Percentiles rank a stretch among this genome's conserved stretches.
Evolutionary conservation across 1,139 yeast genomes (phyloP).

Genomic region (Trichomonascaceae sp.): DNA sequence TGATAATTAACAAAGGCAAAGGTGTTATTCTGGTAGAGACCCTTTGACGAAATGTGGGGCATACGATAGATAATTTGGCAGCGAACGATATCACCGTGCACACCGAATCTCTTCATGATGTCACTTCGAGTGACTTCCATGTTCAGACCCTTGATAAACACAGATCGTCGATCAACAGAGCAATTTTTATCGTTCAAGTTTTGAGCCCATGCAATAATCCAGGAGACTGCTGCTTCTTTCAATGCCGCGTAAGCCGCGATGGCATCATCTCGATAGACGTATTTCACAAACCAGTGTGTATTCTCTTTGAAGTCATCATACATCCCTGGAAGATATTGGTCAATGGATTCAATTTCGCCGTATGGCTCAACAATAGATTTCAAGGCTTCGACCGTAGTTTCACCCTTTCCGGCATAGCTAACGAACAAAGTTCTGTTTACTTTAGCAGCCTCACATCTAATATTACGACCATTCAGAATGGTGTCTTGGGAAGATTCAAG

Average conservation of each 20-base stretch:
- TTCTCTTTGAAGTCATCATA: conserved; percentile 10
- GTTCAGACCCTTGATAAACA: conserved; percentile 71
- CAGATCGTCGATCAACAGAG: conserved; percentile 60
- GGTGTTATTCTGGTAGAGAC: conserved; percentile 47
- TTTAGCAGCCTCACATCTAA: conserved; percentile 86
- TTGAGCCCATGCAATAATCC: conserved; percentile 79
- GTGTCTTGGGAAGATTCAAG: conserved; percentile 64
- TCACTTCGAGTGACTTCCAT: conserved; percentile 49
- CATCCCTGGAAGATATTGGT: conserved; percentile 23
- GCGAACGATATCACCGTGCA: conserved; percentile 58
- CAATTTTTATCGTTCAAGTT: conserved; percentile 41
- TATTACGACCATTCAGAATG: conserved; percentile 61
- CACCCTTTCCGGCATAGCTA: conserved; percentile 14
- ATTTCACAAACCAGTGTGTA: conserved; percentile 71
- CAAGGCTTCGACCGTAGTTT: conserved; percentile 31
- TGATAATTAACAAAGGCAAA: conserved; percentile 69
- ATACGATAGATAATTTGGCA: conserved; percentile 19
- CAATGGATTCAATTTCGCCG: conserved; percentile 71
- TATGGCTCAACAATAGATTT: conserved; percentile 40
- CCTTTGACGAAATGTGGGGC: conserved; percentile 1
- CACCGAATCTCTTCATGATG: conserved; percentile 50
- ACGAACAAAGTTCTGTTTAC: conserved; percentile 76
- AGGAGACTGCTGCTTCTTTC: conserved; percentile 20
- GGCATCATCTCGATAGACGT: conserved; percentile 84
- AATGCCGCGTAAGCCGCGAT: conserved; percentile 65